A percentile compares a stretch with the other conserved stretches of the same genome.
Conservation (phyloP, 108 stramenopile species). For the Cyclostephanos tholiformis region DNA sequence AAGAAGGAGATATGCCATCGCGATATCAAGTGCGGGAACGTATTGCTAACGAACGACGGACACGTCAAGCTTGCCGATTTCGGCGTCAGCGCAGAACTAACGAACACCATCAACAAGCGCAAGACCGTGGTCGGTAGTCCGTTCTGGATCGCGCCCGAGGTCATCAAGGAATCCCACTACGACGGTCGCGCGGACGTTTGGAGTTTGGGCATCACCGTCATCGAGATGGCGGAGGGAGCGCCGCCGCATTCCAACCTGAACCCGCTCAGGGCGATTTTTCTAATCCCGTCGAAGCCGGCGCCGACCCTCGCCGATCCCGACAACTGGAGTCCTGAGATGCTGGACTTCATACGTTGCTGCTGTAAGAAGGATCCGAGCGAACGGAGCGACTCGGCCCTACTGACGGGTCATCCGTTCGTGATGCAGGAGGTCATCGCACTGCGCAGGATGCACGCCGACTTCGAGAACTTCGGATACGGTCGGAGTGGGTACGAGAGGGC, state of each 20-base stretch:
- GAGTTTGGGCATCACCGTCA: conserved; percentile 95
- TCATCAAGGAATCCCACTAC: conserved; percentile 94
- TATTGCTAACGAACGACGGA: conserved; percentile 86
- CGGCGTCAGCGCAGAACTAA: conserved; percentile 92
- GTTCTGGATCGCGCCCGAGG: conserved; percentile 99
- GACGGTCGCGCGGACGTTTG: conserved; percentile 98
- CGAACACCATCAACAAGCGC: conserved; percentile 93
- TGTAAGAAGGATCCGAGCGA: conserved; percentile 88
- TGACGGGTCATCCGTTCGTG: conserved; percentile 81
- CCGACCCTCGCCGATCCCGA: conserved; percentile 90
- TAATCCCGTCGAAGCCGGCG: conserved; percentile 88
- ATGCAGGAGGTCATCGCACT: conserved; percentile 82
- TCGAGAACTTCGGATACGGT: conserved; percentile 33
- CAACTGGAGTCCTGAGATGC: conserved; percentile 89
- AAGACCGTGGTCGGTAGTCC: conserved; percentile 98
- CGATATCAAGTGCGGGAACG: conserved; percentile 96
- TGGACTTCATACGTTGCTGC: conserved; percentile 88
- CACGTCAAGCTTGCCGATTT: conserved; percentile 94
- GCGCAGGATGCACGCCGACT: conserved; percentile 62
- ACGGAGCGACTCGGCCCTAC: conserved; percentile 77
- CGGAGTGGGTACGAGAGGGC: conserved; percentile 31
- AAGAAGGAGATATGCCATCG: conserved; percentile 90
- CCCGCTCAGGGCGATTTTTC: conserved; percentile 85
- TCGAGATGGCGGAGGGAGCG: conserved; percentile 98
- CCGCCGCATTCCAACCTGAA: conserved; percentile 97